These are phyloP conservation scores for Phlyctochytrium bullatum DNA, from an alignment of 192 early-diverging fungal genomes.

Conservation along the genomic window DNA sequence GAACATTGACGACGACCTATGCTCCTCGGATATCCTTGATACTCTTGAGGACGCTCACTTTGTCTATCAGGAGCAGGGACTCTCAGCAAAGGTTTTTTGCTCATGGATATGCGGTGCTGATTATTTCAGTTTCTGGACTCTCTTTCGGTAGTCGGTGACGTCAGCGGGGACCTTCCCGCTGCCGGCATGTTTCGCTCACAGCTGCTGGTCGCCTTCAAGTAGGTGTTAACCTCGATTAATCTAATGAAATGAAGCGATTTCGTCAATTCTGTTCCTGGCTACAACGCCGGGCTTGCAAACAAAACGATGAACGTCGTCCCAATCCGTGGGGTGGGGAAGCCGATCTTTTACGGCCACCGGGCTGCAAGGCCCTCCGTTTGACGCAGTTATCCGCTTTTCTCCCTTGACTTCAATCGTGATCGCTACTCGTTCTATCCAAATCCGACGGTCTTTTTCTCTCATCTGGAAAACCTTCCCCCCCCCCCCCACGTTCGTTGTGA, in stretches of 20 bases:
- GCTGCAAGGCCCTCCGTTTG: no score
- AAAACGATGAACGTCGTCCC: no score
- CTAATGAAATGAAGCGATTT: no score
- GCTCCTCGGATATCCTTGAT: background rate
- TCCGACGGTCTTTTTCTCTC: no score
- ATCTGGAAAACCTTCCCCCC: no score
- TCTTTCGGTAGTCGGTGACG: background rate
- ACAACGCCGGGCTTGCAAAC: no score
- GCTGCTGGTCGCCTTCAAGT: constrained; percentile 5
- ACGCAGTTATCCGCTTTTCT: no score
- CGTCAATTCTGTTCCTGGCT: no score
- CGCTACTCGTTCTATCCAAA: no score
- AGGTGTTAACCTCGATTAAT: no score
- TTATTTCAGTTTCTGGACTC: background rate
- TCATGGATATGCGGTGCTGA: background rate
- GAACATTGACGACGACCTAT: background rate
- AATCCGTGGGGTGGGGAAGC: background rate
- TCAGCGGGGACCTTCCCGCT: constrained; percentile 1
- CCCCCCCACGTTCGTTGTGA: no score
- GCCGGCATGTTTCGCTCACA: constrained; percentile 3
- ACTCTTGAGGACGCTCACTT: constrained; percentile 4
- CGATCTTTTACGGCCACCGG: constrained; percentile 2
- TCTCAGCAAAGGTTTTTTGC: background rate
- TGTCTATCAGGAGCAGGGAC: background rate
- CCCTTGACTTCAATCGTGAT: no score